Evolutionary conservation across 2,329 filamentous ascomycete genomes (phyloP).

Genomic region (Cadophora sp.): DNA sequence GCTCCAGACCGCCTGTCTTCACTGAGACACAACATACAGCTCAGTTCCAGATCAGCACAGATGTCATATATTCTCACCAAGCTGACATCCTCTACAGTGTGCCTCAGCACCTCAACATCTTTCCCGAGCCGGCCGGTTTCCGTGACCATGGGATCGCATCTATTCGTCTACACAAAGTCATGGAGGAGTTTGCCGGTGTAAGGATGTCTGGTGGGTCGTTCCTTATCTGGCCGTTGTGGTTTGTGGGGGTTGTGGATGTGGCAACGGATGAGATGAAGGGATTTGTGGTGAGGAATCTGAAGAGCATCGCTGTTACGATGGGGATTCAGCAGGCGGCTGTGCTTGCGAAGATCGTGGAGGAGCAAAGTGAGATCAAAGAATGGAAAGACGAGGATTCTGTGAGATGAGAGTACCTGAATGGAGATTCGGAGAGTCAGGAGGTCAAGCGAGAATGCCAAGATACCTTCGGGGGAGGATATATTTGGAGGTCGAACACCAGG

Average conservation of each 20-base stretch:
- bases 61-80: constrained; percentile 31
- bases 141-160: constrained; percentile 5
- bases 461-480: no score
- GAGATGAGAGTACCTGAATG: neutral
- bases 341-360: constrained; percentile 32
- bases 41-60: constrained; percentile 37
- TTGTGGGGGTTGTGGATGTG: constrained; percentile 35
- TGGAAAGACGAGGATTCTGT: constrained; percentile 20
- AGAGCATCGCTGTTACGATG: constrained; percentile 33
- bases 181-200: constrained; percentile 15
- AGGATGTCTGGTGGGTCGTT: constrained; percentile 36
- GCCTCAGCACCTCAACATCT: constrained; percentile 36
- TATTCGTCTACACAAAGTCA: constrained; percentile 15
- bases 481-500: no score
- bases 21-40: constrained; percentile 31
- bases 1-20: constrained; percentile 30
- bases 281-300: constrained; percentile 37
- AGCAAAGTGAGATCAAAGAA: constrained; percentile 21
- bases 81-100: constrained; percentile 38
- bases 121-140: constrained; percentile 13
- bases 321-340: constrained; percentile 40
- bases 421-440: no score
- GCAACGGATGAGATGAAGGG: constrained; percentile 25
- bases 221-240: constrained; percentile 42
- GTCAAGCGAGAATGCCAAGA: no score